A percentile compares a stretch with the other conserved stretches of the same genome.
These are phyloP conservation scores for Hericium erinaceus DNA, from an alignment of 768 basidiomycete species.

Conservation along the genomic window DNA sequence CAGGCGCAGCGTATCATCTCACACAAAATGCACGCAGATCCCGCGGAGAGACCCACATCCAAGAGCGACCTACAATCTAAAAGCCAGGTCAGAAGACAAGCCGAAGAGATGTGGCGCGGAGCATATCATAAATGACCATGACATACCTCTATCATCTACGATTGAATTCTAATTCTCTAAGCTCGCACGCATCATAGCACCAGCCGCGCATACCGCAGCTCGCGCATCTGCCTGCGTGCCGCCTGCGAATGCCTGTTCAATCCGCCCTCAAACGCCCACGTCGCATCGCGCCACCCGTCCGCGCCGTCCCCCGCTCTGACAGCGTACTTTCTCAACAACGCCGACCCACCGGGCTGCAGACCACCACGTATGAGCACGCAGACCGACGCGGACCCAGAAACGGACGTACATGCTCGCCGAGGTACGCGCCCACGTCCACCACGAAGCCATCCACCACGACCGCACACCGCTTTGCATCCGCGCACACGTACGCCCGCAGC, in stretches of 20 bases:
- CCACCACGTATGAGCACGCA: background rate
- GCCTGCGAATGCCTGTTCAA: conserved; percentile 64
- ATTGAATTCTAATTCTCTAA: too few species aligned
- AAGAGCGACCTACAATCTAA: too few species aligned
- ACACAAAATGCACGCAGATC: too few species aligned
- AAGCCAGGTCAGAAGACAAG: too few species aligned
- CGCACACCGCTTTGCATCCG: conserved; percentile 32
- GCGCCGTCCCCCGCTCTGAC: conserved; percentile 14
- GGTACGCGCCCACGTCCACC: conserved; percentile 52
- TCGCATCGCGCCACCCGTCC: conserved; percentile 33
- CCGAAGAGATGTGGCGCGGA: too few species aligned
- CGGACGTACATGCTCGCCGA: conserved; percentile 55
- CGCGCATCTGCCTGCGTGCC: conserved; percentile 38
- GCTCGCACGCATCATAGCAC: too few species aligned
- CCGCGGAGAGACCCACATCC: too few species aligned
- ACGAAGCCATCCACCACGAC: conserved; percentile 51
- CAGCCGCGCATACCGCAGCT: conserved; percentile 39
- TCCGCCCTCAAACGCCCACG: conserved; percentile 62
- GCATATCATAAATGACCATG: too few species aligned
- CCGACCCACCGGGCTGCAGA: conserved; percentile 52
- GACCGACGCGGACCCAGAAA: background rate
- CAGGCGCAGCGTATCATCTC: too few species aligned
- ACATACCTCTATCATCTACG: too few species aligned
- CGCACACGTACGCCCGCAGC: conserved; percentile 28
- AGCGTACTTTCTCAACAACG: conserved; percentile 44